A percentile compares a stretch with the other conserved stretches of the same genome.
phyloP scores from a whole-genome alignment of 2,329 filamentous ascomycete genomes.

The Fusarium xylarioides region DNA sequence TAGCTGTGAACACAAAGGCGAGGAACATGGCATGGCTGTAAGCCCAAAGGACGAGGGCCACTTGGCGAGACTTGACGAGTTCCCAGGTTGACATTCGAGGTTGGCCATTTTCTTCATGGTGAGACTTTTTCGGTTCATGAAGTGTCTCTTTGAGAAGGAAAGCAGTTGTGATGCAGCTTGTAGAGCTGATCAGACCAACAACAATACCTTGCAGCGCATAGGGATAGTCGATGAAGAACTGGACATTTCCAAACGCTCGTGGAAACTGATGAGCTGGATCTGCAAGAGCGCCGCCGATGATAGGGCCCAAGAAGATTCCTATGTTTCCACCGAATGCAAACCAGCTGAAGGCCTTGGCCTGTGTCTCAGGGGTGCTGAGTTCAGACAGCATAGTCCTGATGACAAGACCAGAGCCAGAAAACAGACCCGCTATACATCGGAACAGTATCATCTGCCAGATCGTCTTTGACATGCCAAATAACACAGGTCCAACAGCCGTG shows the following conservation, averaged over 20 bases:
- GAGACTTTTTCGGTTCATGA: constrained; percentile 22
- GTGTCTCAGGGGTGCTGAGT: constrained; percentile 73
- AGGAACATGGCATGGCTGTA: constrained; percentile 75
- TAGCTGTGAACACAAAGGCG: constrained; percentile 75
- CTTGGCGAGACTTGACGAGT: constrained; percentile 70
- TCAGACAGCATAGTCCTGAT: constrained; percentile 82
- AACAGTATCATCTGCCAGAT: constrained; percentile 81
- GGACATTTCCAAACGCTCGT: constrained; percentile 55
- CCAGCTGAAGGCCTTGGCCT: constrained; percentile 78
- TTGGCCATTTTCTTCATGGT: not conserved
- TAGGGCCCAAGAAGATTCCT: constrained; percentile 76
- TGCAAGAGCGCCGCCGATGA: constrained; percentile 74
- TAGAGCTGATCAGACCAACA: constrained; percentile 64
- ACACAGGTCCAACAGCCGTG: constrained; percentile 64
- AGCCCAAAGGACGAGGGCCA: constrained; percentile 70
- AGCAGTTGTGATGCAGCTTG: constrained; percentile 59
- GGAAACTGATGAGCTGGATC: constrained; percentile 73
- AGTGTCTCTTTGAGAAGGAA: constrained; percentile 73
- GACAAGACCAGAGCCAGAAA: constrained; percentile 77
- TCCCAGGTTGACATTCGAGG: constrained; percentile 39
- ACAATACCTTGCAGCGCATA: constrained; percentile 66
- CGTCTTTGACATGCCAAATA: constrained; percentile 74
- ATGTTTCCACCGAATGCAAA: constrained; percentile 80
- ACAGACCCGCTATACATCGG: constrained; percentile 75
- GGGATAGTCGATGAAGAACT: constrained; percentile 60